Evolutionary conservation across 2,329 filamentous ascomycete genomes (phyloP), one percentile per base, ranked within the genome.

Genomic region (Salinomyces thailandicus): DNA sequence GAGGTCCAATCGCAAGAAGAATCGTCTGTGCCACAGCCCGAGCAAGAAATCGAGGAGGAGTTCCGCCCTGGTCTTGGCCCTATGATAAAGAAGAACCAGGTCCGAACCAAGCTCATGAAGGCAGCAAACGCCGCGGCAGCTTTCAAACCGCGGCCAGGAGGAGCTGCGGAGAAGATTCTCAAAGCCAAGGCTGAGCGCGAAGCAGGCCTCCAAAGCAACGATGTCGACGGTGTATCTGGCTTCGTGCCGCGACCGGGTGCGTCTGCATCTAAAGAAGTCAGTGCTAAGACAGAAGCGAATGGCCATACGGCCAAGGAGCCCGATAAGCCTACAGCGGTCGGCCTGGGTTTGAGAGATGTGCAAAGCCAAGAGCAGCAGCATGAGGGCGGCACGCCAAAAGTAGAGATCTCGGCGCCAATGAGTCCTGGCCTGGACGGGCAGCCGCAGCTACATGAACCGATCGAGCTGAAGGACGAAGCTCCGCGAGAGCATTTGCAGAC

Each of bases 91-190:
- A 76, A 80, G 44, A 85, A 84, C 54, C 75, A 73, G 43, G 79
- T 79, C 0, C 75, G 75, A 43, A 79, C 77, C 1, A 77, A 73
- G 44, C 75, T 95, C 43, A 82, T 83, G 62, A 93, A 85, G 59
- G 85, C 85, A 16, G 85, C 85, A 1, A 76, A 71, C 37, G 76
- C 81, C 16, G 79, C 79, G 8, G 72, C 63, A 37, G 73, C 73
- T 13, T 96, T 96, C 64, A 93, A 89, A 53, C 89, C 89, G 14
- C 77, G 89, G 39, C 79, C 80, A 20, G 89, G 89, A 39, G 89
- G 87, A 45, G 87, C 85, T 15, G 86, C 78, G 35, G 85, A 93
- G 43, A 79, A 82, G 35, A 65, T 93, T 36, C 69, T 59, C 38
- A 48, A 48, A 31, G 51, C 52, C 2, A 54, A 81, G 37, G 74